Conservation (phyloP, 2,329 filamentous ascomycete genomes). For the Pestalotiopsis fici region DNA sequence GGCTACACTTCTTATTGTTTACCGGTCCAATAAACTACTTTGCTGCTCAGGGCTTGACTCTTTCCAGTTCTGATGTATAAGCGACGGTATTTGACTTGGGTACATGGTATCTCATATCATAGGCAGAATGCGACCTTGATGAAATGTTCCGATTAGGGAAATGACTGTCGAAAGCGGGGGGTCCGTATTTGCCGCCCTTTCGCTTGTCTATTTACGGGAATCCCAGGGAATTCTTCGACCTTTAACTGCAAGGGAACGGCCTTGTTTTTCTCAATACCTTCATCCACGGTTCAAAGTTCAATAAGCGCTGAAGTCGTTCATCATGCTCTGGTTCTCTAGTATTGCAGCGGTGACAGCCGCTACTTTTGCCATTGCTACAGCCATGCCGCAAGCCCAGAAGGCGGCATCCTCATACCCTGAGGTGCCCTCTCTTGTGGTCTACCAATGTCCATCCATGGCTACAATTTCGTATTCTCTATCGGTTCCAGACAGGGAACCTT, state of each 20-base stretch:
- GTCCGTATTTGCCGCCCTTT: neutral
- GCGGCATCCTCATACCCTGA: neutral
- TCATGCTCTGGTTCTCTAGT: neutral
- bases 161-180: neutral
- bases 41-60: neutral
- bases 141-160: neutral
- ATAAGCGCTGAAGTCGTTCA: neutral
- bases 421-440: neutral
- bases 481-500: conserved; percentile 19
- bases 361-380: neutral
- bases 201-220: neutral
- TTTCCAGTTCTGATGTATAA: neutral
- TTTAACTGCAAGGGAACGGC: neutral
- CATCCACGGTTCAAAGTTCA: neutral
- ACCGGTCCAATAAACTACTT: too few species aligned
- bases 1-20: neutral
- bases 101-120: neutral
- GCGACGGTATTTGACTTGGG: neutral
- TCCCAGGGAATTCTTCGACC: neutral
- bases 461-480: conserved; percentile 1
- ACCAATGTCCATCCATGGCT: neutral
- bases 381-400: neutral
- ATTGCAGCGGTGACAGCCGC: neutral
- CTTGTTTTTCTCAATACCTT: neutral
- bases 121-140: neutral